Evolutionary conservation across 345 rosid species (phyloP).

Genomic region (Acer negundo): DNA sequence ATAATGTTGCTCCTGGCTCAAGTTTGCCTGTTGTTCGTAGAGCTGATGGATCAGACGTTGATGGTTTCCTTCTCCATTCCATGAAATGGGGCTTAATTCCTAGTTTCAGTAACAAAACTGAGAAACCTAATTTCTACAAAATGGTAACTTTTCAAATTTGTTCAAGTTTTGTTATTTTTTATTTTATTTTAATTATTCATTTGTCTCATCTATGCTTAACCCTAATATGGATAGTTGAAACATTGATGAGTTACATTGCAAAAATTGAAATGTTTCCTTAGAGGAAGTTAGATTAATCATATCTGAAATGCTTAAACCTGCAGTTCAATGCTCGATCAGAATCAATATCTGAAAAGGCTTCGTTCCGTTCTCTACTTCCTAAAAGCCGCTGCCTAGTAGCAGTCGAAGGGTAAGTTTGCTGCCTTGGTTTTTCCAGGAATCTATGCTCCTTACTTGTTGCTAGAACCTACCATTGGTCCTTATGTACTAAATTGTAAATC

Average conservation of each 20-base stretch:
- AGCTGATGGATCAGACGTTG: slow-evolving; percentile 45
- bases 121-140: slow-evolving; percentile 80
- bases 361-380: slow-evolving; percentile 86
- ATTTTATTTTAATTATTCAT: not conserved
- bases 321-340: slow-evolving; percentile 98
- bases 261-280: not conserved
- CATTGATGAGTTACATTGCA: not conserved
- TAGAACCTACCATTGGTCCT: not conserved
- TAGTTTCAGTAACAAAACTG: slow-evolving; percentile 70
- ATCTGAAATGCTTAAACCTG: not conserved
- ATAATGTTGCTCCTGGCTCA: slow-evolving; percentile 75
- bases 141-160: slow-evolving; percentile 48
- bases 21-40: slow-evolving; percentile 66
- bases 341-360: slow-evolving; percentile 74
- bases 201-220: not conserved
- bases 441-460: not conserved
- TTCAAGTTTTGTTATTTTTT: not conserved
- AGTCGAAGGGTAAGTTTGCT: slow-evolving; percentile 72
- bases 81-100: slow-evolving; percentile 96
- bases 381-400: slow-evolving; percentile 76
- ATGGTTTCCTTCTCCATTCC: slow-evolving; percentile 58
- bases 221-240: not conserved
- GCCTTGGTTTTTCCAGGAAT: slow-evolving; percentile 8
- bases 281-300: not conserved
- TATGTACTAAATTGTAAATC: not conserved